phyloP scores from a whole-genome alignment of 2,329 filamentous ascomycete species.

The Camptophora hylomeconis region DNA sequence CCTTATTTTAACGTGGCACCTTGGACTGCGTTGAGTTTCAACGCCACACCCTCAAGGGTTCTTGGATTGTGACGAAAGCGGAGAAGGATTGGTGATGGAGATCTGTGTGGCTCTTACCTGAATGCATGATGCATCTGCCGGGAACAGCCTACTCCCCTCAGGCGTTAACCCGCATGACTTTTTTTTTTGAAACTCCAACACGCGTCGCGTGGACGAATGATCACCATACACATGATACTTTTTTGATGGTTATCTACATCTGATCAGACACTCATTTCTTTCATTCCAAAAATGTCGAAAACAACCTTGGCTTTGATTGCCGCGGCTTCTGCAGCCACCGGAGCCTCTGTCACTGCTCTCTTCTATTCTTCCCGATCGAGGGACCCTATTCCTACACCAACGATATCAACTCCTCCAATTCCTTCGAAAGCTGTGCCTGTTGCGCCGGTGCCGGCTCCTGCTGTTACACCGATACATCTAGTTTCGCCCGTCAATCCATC shows the following conservation, averaged over 20 bases:
- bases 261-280: background rate
- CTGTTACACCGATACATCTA: conserved; percentile 17
- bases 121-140: too few species aligned
- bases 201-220: conserved; percentile 1
- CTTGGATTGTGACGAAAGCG: too few species aligned
- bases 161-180: too few species aligned
- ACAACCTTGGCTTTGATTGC: conserved; percentile 63
- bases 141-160: too few species aligned
- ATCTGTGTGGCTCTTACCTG: too few species aligned
- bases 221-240: conserved; percentile 1
- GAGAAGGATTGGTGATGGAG: too few species aligned
- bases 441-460: conserved; percentile 22
- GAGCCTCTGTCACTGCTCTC: conserved; percentile 58
- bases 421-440: conserved; percentile 22
- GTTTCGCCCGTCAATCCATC: conserved; percentile 53
- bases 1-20: too few species aligned
- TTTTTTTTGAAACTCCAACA: too few species aligned
- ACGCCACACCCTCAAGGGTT: too few species aligned
- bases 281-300: conserved; percentile 67
- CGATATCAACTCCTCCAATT: conserved; percentile 20
- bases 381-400: conserved; percentile 22
- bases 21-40: too few species aligned
- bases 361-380: conserved; percentile 48
- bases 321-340: conserved; percentile 61
- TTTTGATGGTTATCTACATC: conserved; percentile 1